phyloP scores from a whole-genome alignment of 1,139 yeast species.

The Blastobotrys petasosporus region DNA sequence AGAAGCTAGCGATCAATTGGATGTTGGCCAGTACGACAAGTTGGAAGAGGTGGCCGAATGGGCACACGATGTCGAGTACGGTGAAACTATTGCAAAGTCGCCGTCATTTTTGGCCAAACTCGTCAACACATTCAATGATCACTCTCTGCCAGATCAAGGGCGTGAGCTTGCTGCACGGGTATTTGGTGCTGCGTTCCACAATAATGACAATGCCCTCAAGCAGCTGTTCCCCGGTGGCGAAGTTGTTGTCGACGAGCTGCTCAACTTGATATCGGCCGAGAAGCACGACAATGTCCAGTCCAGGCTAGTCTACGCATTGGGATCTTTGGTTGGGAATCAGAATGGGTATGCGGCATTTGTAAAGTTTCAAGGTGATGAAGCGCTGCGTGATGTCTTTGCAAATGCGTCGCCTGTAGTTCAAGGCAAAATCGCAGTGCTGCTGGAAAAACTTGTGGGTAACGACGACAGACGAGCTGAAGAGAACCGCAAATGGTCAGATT shows the following conservation, averaged over 20 bases:
- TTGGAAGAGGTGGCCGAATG: conserved; percentile 50
- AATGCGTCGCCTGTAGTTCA: conserved; percentile 6
- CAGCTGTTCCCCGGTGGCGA: conserved; percentile 19
- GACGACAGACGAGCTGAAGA: background rate
- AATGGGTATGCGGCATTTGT: conserved; percentile 17
- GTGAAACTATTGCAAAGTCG: conserved; percentile 37
- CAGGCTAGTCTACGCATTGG: conserved; percentile 29
- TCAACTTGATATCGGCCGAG: conserved; percentile 18
- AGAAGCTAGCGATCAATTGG: conserved; percentile 1
- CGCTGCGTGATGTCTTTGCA: conserved; percentile 16
- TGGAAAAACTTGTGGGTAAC: conserved; percentile 2
- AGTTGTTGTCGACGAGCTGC: conserved; percentile 13
- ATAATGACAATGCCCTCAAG: conserved; percentile 61
- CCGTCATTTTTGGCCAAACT: conserved; percentile 14
- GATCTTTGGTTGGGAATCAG: conserved; percentile 24
- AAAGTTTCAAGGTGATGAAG: conserved; percentile 21
- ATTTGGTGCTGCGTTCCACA: conserved; percentile 46
- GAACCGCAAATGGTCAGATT: conserved; percentile 6
- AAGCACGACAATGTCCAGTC: conserved; percentile 17
- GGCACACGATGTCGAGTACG: conserved; percentile 62
- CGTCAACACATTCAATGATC: conserved; percentile 23
- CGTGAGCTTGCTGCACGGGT: conserved; percentile 32
- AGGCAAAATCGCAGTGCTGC: conserved; percentile 6
- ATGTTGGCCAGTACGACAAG: background rate
- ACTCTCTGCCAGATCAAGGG: conserved; percentile 16